These are phyloP conservation scores for Capronia coronata DNA, from an alignment of 2,329 filamentous ascomycete genomes.

Conservation along the genomic window DNA sequence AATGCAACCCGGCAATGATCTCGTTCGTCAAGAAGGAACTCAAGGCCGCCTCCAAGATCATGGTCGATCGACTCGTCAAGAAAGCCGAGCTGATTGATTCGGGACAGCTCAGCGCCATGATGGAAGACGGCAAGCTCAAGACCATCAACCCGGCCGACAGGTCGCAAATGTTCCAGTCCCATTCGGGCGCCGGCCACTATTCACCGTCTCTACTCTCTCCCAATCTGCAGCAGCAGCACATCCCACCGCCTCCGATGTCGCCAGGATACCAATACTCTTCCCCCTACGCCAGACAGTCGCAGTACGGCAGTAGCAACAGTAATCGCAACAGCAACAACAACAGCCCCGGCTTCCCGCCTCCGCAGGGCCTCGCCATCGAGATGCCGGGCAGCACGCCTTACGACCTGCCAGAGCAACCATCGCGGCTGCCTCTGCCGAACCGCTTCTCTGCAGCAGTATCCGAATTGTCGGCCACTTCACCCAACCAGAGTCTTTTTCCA, in stretches of 20 bases:
- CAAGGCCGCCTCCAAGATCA: constrained; percentile 63
- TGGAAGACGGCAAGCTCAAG: constrained; percentile 25
- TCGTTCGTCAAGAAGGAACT: constrained; percentile 76
- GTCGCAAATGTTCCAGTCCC: constrained; percentile 14
- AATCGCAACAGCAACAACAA: too few species aligned
- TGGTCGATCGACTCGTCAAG: constrained; percentile 58
- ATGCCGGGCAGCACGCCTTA: constrained; percentile 24
- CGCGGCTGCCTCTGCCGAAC: constrained; percentile 10
- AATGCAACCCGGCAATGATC: constrained; percentile 69
- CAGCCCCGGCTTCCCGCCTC: background rate
- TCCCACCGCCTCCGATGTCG: constrained; percentile 6
- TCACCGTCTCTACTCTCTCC: constrained; percentile 19
- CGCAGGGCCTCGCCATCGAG: constrained; percentile 26
- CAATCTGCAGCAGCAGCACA: constrained; percentile 5
- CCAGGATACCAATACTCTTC: constrained; percentile 8
- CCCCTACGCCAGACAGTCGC: constrained; percentile 16
- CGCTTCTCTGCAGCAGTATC: constrained; percentile 19
- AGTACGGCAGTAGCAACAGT: constrained; percentile 5
- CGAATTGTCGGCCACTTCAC: constrained; percentile 19
- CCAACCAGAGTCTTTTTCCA: constrained; percentile 15
- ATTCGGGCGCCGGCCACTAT: constrained; percentile 11
- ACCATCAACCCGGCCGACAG: constrained; percentile 25
- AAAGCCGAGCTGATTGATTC: constrained; percentile 43
- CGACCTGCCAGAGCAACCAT: constrained; percentile 3
- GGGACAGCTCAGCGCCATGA: constrained; percentile 27